Conservation (phyloP, 1,284 basidiomycete genomes). For the Leccinum angustisporum region DNA sequence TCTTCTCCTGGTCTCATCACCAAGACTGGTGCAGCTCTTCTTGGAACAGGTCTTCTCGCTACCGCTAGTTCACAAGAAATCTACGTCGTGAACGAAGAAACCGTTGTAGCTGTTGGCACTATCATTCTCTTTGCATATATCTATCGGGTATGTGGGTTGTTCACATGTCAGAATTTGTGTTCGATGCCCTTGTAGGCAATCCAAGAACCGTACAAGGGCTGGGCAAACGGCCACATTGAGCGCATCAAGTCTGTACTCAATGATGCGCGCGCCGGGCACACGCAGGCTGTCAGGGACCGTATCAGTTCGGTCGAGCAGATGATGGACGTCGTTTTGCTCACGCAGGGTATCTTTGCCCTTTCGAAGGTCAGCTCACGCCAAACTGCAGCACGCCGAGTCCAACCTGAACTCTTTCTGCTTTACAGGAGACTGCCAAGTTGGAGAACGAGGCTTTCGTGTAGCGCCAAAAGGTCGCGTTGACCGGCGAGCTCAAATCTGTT, state of each 20-base stretch:
- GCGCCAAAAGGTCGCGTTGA: conserved; percentile 85
- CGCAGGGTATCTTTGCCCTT: conserved; percentile 86
- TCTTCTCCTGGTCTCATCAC: conserved; percentile 88
- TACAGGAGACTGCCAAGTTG: conserved; percentile 86
- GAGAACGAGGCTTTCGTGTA: conserved; percentile 92
- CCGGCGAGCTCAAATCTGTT: conserved; percentile 90
- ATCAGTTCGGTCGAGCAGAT: conserved; percentile 90
- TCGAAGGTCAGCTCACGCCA: conserved; percentile 68
- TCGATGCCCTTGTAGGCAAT: conserved; percentile 17
- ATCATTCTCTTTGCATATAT: conserved; percentile 87
- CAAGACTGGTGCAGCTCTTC: conserved; percentile 91
- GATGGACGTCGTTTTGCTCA: conserved; percentile 92
- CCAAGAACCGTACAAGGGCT: conserved; percentile 87
- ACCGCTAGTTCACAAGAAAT: conserved; percentile 97
- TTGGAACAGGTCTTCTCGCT: conserved; percentile 88
- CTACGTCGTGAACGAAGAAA: conserved; percentile 97
- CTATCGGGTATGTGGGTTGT: conserved; percentile 63
- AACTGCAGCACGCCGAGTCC: background rate
- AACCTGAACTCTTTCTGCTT: background rate
- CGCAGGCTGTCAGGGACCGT: conserved; percentile 89
- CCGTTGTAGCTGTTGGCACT: conserved; percentile 80
- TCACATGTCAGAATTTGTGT: background rate
- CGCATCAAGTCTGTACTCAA: conserved; percentile 85
- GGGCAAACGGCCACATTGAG: conserved; percentile 87
- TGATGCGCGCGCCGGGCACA: conserved; percentile 85